These are phyloP conservation scores for Sindora glabra DNA, from an alignment of 306 rosid genomes.

Conservation along the genomic window DNA sequence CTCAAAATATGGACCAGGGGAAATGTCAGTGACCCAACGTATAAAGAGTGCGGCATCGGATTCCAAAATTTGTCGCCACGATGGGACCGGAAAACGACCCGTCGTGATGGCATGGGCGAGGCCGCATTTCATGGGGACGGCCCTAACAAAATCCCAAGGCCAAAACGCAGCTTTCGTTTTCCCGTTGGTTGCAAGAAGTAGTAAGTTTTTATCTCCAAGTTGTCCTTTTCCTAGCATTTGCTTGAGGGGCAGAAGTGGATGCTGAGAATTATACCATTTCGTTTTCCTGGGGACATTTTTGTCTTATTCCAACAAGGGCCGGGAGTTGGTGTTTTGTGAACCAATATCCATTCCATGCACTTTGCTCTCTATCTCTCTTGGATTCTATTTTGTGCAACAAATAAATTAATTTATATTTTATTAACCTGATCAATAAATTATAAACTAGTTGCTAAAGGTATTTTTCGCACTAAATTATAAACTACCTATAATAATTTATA, in stretches of 20 bases:
- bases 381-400: too few relatives aligned
- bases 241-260: not conserved
- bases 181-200: not conserved
- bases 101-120: conserved; percentile 19
- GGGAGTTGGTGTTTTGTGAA: not conserved
- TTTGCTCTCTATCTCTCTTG: too few relatives aligned
- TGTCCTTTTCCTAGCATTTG: conserved; percentile 1
- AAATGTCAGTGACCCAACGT: not conserved
- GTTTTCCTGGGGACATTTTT: not conserved
- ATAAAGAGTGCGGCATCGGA: conserved; percentile 31
- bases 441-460: too few relatives aligned
- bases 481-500: too few relatives aligned
- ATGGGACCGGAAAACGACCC: conserved; percentile 11
- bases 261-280: conserved; percentile 1
- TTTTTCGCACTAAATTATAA: too few relatives aligned
- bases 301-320: conserved; percentile 8
- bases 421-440: too few relatives aligned
- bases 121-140: conserved; percentile 25
- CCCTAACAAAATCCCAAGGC: not conserved
- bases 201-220: not conserved
- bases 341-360: too few relatives aligned
- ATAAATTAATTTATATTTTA: too few relatives aligned
- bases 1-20: not conserved
- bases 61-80: conserved; percentile 32
- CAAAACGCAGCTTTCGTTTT: not conserved